Evolutionary conservation across 345 rosid genomes (phyloP).

Genomic region (Laguncularia racemosa): DNA sequence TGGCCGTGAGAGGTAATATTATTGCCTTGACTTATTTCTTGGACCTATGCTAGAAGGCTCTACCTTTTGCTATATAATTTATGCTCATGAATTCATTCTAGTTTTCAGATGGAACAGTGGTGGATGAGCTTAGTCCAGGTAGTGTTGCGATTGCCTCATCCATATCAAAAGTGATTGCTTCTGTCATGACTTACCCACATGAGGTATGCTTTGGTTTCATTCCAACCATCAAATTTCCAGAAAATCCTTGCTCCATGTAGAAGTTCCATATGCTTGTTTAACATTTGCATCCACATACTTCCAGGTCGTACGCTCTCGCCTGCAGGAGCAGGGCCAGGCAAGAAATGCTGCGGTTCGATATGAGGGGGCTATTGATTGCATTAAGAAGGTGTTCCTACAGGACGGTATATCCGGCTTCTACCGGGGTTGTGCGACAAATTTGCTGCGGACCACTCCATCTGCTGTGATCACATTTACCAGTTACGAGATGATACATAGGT

Average conservation of each 20-base stretch:
- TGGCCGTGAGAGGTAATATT: conserved; percentile 60
- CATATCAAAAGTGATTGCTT: conserved; percentile 71
- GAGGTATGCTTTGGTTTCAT: conserved; percentile 44
- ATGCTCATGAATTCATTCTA: conserved; percentile 22
- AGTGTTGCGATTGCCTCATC: conserved; percentile 80
- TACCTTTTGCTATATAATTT: background rate
- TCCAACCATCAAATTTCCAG: too few species aligned
- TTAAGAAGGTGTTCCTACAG: conserved; percentile 59
- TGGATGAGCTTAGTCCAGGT: conserved; percentile 49
- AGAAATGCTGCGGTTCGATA: conserved; percentile 42
- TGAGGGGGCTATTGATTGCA: conserved; percentile 63
- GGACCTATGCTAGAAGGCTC: background rate
- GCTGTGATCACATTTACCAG: conserved; percentile 95
- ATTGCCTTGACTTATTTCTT: conserved; percentile 4
- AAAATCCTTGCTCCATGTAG: too few species aligned
- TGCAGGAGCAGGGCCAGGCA: conserved; percentile 89
- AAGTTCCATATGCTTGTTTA: too few species aligned
- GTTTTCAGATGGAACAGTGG: conserved; percentile 51
- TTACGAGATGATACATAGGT: conserved; percentile 86
- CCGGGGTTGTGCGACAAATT: conserved; percentile 90
- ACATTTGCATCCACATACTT: background rate
- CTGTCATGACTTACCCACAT: conserved; percentile 82
- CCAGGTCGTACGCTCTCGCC: conserved; percentile 83
- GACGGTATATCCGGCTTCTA: conserved; percentile 77
- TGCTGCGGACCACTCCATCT: conserved; percentile 81